Conservation (phyloP, 345 rosid species). For the Zanthoxylum bungeanum region DNA sequence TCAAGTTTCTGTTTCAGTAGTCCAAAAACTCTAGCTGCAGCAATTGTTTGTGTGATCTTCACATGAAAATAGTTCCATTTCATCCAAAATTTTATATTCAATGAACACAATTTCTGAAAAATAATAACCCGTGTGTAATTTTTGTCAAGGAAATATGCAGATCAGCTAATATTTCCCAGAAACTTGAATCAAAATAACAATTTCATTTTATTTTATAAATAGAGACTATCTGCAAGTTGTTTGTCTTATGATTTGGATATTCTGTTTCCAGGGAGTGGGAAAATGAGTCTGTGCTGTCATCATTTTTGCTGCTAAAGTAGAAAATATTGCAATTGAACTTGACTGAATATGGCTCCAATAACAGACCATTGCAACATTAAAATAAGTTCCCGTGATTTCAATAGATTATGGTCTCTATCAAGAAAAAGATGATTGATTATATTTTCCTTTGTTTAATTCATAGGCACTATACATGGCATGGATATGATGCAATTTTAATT, state of each 20-base stretch:
- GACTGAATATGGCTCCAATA: no score
- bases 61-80: background rate
- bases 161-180: background rate
- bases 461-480: background rate
- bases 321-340: no score
- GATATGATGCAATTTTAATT: background rate
- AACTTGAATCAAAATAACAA: background rate
- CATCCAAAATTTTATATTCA: background rate
- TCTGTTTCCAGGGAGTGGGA: no score
- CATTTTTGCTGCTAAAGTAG: no score
- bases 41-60: no score
- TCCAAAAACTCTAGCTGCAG: background rate
- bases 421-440: no score
- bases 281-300: no score
- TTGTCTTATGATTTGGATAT: no score
- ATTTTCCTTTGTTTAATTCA: background rate
- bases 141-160: background rate
- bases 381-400: no score
- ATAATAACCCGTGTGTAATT: no score
- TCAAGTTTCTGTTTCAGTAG: background rate
- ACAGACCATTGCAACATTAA: no score
- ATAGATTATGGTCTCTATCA: no score
- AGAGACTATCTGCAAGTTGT: background rate
- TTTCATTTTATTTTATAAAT: background rate
- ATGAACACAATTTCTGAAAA: background rate